phyloP scores from a whole-genome alignment of 2,329 filamentous ascomycete species.

The Cladosporium austrohemisphaericum region DNA sequence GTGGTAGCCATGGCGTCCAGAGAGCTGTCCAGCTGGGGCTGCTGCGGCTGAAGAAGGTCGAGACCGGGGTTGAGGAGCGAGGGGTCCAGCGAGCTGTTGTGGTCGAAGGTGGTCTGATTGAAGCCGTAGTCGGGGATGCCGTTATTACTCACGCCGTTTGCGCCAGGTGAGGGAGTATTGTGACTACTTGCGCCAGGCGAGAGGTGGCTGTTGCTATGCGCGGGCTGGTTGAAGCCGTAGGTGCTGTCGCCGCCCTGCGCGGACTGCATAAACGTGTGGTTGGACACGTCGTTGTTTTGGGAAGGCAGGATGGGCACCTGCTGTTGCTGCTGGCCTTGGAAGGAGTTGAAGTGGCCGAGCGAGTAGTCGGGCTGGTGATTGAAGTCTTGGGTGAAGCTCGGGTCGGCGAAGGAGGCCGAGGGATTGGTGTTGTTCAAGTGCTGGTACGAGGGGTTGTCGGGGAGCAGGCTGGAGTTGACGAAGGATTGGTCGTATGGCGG shows the following conservation, averaged over 20 bases:
- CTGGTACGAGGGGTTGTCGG: constrained; percentile 16
- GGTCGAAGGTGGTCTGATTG: constrained; percentile 52
- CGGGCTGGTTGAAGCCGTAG: constrained; percentile 23
- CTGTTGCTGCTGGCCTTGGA: constrained; percentile 32
- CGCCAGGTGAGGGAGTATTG: constrained; percentile 1
- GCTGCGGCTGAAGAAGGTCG: constrained; percentile 39
- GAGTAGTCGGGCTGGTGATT: constrained; percentile 37
- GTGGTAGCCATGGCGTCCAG: constrained; percentile 50
- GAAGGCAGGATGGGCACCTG: constrained; percentile 31
- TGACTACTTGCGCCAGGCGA: constrained; percentile 22
- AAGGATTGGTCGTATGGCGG: constrained; percentile 24
- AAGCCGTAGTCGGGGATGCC: constrained; percentile 58
- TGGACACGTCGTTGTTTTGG: constrained; percentile 36
- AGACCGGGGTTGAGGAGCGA: constrained; percentile 53
- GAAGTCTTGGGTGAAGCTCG: constrained; percentile 43
- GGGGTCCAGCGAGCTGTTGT: constrained; percentile 57
- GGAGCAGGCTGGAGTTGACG: constrained; percentile 16
- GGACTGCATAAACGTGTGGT: constrained; percentile 42
- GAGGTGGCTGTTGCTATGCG: constrained; percentile 23
- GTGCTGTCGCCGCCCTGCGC: constrained; percentile 52
- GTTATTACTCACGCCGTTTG: constrained; percentile 22
- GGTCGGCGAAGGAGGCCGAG: constrained; percentile 25
- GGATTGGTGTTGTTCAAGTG: constrained; percentile 28
- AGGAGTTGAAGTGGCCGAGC: constrained; percentile 33
- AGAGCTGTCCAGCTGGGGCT: constrained; percentile 42